phyloP scores from a whole-genome alignment of 345 rosid species.

The Arabis hirsuta region DNA sequence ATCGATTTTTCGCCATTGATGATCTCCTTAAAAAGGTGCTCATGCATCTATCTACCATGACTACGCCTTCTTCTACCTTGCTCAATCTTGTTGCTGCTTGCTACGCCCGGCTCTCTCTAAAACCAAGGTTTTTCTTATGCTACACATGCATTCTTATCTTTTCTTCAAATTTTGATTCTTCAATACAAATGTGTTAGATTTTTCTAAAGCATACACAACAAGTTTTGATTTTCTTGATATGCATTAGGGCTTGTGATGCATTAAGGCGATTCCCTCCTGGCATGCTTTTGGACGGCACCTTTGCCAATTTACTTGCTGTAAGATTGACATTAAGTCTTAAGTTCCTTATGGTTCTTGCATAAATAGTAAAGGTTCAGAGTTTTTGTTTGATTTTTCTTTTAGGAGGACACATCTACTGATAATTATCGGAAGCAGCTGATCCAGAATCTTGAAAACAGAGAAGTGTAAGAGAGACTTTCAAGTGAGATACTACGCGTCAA shows the following conservation, averaged over 20 bases:
- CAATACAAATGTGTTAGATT: not conserved
- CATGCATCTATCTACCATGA: conserved; percentile 23
- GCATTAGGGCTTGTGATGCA: conserved; percentile 35
- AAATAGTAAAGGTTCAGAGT: conserved; percentile 9
- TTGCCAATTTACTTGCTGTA: conserved; percentile 38
- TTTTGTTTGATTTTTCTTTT: not conserved
- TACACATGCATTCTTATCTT: not conserved
- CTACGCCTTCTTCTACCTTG: conserved; percentile 19
- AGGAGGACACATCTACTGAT: conserved; percentile 37
- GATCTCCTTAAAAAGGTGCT: conserved; percentile 40
- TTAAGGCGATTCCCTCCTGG: conserved; percentile 34
- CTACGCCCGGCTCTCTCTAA: conserved; percentile 55
- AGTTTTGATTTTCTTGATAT: conserved; percentile 9
- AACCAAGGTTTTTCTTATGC: conserved; percentile 47
- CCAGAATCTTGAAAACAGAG: conserved; percentile 20
- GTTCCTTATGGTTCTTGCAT: not conserved
- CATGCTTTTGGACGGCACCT: conserved; percentile 30
- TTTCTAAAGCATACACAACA: not conserved
- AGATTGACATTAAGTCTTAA: not conserved
- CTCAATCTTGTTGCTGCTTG: conserved; percentile 44
- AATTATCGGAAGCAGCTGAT: conserved; percentile 8
- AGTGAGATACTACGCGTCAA: not conserved
- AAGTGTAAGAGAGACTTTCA: not conserved
- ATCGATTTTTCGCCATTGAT: conserved; percentile 43
- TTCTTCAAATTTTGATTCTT: not conserved